Evolutionary conservation across 2,329 filamentous ascomycete genomes (phyloP).

Genomic region (Pseudogymnoascus sp.): DNA sequence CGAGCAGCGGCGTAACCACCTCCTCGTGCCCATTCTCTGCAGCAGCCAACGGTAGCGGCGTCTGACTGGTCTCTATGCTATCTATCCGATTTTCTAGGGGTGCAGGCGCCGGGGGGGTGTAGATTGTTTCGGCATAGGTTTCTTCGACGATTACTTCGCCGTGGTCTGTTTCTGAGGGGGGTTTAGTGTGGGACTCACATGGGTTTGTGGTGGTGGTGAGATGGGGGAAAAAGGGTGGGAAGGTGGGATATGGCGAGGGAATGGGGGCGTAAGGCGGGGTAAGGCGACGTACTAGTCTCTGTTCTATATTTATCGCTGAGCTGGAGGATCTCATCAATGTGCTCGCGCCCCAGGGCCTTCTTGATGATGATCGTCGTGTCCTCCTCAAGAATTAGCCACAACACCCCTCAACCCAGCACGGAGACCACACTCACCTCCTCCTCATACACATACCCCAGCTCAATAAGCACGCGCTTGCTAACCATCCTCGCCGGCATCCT

Average conservation of each 20-base stretch:
- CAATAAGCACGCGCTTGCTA: constrained; percentile 70
- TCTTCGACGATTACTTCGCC: constrained; percentile 38
- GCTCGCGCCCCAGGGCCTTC: constrained; percentile 77
- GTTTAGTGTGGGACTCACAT: background rate
- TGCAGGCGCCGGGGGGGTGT: constrained; percentile 21
- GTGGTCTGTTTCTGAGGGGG: constrained; percentile 13
- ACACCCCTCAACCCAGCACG: background rate
- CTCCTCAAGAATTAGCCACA: constrained; percentile 41
- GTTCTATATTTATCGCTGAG: constrained; percentile 69
- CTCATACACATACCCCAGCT: constrained; percentile 77
- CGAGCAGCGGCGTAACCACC: too few species aligned
- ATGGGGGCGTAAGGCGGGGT: too few species aligned
- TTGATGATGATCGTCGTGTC: constrained; percentile 74
- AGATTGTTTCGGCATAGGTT: constrained; percentile 35
- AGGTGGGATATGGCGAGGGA: too few species aligned
- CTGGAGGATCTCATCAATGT: constrained; percentile 83
- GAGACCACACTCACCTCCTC: constrained; percentile 68
- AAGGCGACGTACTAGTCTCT: constrained; percentile 35
- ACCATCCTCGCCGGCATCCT: constrained; percentile 76
- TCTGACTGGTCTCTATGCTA: too few species aligned
- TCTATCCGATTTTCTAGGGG: too few species aligned
- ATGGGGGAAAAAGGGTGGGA: background rate
- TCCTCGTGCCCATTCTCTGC: too few species aligned
- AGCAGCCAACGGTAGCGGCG: too few species aligned
- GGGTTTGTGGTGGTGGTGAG: background rate